phyloP scores from a whole-genome alignment of 805 yeast genomes.

The Metschnikowia orientalis region DNA sequence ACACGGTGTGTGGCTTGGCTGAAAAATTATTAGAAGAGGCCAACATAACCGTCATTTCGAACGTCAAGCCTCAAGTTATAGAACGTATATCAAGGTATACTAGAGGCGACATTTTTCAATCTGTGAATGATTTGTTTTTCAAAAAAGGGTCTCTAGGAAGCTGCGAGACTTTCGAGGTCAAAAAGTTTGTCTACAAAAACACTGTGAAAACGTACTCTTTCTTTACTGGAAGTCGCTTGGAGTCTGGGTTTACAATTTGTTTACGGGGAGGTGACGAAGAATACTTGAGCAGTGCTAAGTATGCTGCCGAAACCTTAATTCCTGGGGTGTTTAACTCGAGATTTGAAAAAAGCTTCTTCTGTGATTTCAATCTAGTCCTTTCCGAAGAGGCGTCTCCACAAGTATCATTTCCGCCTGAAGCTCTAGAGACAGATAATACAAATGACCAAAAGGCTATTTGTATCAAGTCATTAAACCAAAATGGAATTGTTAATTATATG shows the following conservation, averaged over 20 bases:
- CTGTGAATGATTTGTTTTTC: constrained; percentile 79
- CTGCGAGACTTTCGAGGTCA: constrained; percentile 69
- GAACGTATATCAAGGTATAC: constrained; percentile 75
- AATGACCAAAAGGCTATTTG: constrained; percentile 14
- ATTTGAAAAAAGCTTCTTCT: constrained; percentile 50
- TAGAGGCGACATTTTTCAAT: constrained; percentile 76
- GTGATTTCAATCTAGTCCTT: constrained; percentile 11
- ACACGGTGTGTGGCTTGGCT: constrained; percentile 80
- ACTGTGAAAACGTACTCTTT: constrained; percentile 68
- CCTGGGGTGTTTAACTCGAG: constrained; percentile 74
- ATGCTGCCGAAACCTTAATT: constrained; percentile 74
- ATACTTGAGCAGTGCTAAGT: constrained; percentile 61
- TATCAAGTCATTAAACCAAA: constrained; percentile 24
- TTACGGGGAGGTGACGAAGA: constrained; percentile 75
- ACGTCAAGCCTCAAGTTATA: constrained; percentile 77
- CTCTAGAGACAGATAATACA: constrained; percentile 10
- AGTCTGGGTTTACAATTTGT: constrained; percentile 78
- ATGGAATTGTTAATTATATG: constrained; percentile 34
- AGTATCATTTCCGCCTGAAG: not conserved
- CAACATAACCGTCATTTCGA: constrained; percentile 75
- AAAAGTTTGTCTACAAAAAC: constrained; percentile 55
- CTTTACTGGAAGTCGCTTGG: constrained; percentile 69
- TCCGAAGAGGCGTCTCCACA: constrained; percentile 6
- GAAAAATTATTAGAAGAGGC: constrained; percentile 64
- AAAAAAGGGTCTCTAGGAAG: constrained; percentile 58